A percentile compares a stretch with the other conserved stretches of the same genome.
Evolutionary conservation across 345 rosid genomes (phyloP).

Genomic region (Passiflora organensis): DNA sequence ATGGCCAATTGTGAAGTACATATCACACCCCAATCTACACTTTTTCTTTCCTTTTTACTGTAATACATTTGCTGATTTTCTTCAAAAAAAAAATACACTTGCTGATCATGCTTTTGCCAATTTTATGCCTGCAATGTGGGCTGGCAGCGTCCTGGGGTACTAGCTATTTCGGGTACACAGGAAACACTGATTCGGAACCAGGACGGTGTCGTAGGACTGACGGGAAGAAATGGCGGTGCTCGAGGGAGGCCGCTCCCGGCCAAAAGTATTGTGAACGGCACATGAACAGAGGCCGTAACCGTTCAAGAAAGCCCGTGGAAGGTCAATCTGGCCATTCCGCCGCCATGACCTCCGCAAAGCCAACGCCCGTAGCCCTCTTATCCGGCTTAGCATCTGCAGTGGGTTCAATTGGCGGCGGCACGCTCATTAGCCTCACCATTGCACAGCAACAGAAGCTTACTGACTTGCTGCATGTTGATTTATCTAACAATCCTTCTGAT

Average conservation of each 20-base stretch:
- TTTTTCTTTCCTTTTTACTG: too few relatives aligned
- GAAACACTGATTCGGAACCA: constrained; percentile 84
- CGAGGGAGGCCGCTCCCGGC: constrained; percentile 83
- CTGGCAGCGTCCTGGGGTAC: constrained; percentile 65
- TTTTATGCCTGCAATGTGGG: neutral
- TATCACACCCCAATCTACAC: too few relatives aligned
- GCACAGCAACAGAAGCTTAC: constrained; percentile 44
- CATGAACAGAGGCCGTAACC: constrained; percentile 98
- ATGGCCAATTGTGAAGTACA: too few relatives aligned
- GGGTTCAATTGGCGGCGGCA: constrained; percentile 31
- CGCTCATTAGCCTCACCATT: constrained; percentile 33
- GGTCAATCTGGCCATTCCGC: constrained; percentile 78
- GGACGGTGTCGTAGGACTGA: constrained; percentile 97
- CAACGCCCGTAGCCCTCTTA: constrained; percentile 20
- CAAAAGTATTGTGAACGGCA: constrained; percentile 97
- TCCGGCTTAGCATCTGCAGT: constrained; percentile 22
- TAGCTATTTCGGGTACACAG: constrained; percentile 78
- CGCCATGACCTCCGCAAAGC: constrained; percentile 27
- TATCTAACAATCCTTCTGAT: constrained; percentile 19
- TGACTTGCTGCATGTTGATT: constrained; percentile 36
- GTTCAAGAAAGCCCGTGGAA: constrained; percentile 99
- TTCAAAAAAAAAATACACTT: neutral
- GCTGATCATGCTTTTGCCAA: neutral
- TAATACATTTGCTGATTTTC: too few relatives aligned
- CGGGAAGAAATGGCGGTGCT: constrained; percentile 99